Evolutionary conservation across 768 basidiomycete species (phyloP).

Genomic region (Serpula lacrymans): DNA sequence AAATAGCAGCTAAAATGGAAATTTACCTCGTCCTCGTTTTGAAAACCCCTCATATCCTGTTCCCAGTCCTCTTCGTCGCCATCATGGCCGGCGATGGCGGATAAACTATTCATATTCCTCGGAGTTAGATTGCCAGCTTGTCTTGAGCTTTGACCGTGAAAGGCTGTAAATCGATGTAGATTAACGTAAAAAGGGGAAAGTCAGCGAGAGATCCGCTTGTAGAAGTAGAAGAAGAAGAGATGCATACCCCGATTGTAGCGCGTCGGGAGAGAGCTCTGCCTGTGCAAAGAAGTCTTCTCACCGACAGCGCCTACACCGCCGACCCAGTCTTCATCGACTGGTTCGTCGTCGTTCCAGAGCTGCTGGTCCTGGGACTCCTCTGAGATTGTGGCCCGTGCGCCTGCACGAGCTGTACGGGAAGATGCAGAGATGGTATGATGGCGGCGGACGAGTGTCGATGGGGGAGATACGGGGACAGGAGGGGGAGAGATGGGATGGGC

Average conservation of each 20-base stretch:
- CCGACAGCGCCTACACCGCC: slow-evolving; percentile 81
- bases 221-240: slow-evolving; percentile 9
- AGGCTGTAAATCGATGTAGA: slow-evolving; percentile 34
- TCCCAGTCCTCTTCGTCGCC: slow-evolving; percentile 91
- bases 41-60: slow-evolving; percentile 53
- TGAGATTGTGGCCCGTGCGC: slow-evolving; percentile 60
- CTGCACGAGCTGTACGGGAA: slow-evolving; percentile 59
- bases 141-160: slow-evolving; percentile 47
- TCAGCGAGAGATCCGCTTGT: slow-evolving; percentile 1
- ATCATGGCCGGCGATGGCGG: slow-evolving; percentile 82
- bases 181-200: slow-evolving; percentile 12
- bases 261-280: slow-evolving; percentile 79
- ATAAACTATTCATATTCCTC: slow-evolving; percentile 75
- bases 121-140: slow-evolving; percentile 63
- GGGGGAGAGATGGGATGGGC: slow-evolving; percentile 40
- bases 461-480: slow-evolving; percentile 33
- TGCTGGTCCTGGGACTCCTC: slow-evolving; percentile 62
- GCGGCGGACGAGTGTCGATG: slow-evolving; percentile 57
- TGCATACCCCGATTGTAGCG: slow-evolving; percentile 70
- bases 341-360: slow-evolving; percentile 71
- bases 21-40: slow-evolving; percentile 66
- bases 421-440: slow-evolving; percentile 82
- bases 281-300: slow-evolving; percentile 75
- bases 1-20: slow-evolving; percentile 5
- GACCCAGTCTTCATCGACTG: slow-evolving; percentile 78